phyloP scores from a whole-genome alignment of 164 flowering plant genomes.

The Sedum album region DNA sequence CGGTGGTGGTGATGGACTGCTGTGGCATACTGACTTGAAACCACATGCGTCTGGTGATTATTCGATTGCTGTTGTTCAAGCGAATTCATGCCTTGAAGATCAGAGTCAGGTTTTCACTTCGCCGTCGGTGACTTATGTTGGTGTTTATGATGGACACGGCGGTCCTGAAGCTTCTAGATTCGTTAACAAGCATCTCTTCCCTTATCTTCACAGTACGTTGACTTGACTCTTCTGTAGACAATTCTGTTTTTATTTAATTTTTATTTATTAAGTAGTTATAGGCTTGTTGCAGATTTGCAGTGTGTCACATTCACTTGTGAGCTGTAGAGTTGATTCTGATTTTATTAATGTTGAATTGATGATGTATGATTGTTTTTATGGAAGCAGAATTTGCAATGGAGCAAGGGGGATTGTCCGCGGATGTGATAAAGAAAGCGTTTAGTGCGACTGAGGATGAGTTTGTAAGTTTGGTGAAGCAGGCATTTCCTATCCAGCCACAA shows the following conservation, averaged over 20 bases:
- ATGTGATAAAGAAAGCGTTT: slow-evolving; percentile 36
- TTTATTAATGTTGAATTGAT: not conserved
- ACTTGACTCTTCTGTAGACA: not conserved
- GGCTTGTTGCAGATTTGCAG: not conserved
- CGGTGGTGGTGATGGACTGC: slow-evolving; percentile 1
- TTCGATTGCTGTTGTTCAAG: slow-evolving; percentile 14
- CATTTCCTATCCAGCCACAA: slow-evolving; percentile 27
- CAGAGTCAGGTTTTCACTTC: slow-evolving; percentile 12
- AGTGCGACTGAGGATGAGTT: slow-evolving; percentile 34
- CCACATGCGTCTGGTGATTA: slow-evolving; percentile 8
- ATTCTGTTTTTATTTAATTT: not conserved
- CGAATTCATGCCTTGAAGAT: slow-evolving; percentile 11
- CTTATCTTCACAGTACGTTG: slow-evolving; percentile 10
- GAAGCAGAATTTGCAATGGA: slow-evolving; percentile 27
- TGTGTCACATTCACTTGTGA: not conserved
- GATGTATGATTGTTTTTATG: not conserved
- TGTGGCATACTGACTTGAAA: slow-evolving; percentile 12
- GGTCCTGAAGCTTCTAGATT: slow-evolving; percentile 14
- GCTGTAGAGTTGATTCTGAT: not conserved
- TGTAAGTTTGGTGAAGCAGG: slow-evolving; percentile 28
- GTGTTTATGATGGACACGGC: slow-evolving; percentile 13
- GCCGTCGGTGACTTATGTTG: slow-evolving; percentile 13
- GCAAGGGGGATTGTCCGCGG: slow-evolving; percentile 36
- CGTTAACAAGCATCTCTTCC: slow-evolving; percentile 13
- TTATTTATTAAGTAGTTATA: too few species aligned